phyloP scores from a whole-genome alignment of 2,329 filamentous ascomycete species.

The Chaetoscypha palmicola region DNA sequence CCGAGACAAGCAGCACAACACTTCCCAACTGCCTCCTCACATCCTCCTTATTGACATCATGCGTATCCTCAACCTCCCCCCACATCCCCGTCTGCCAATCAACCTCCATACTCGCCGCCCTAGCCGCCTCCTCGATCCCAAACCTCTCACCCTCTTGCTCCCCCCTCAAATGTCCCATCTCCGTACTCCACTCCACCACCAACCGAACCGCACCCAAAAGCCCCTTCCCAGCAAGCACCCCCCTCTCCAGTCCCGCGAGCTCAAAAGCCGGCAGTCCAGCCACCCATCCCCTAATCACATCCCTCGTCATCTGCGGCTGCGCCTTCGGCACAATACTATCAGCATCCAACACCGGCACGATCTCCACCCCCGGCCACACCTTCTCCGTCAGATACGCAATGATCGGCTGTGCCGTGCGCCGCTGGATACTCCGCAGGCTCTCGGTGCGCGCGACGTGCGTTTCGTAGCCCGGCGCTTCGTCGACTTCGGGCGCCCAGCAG shows the following conservation, averaged over 20 bases:
- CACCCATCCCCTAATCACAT: slow-evolving; percentile 74
- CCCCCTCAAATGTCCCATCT: slow-evolving; percentile 46
- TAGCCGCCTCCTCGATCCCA: slow-evolving; percentile 75
- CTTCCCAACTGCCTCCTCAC: slow-evolving; percentile 81
- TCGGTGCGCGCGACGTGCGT: slow-evolving; percentile 41
- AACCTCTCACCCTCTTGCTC: slow-evolving; percentile 43
- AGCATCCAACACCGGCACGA: slow-evolving; percentile 73
- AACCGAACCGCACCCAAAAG: slow-evolving; percentile 70
- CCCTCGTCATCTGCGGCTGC: slow-evolving; percentile 68
- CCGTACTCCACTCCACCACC: slow-evolving; percentile 81
- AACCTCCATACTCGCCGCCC: slow-evolving; percentile 75
- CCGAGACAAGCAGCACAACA: slow-evolving; percentile 72
- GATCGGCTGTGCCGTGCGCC: slow-evolving; percentile 60
- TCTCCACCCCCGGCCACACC: slow-evolving; percentile 78
- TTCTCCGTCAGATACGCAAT: slow-evolving; percentile 62
- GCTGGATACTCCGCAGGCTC: slow-evolving; percentile 66
- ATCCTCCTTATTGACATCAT: slow-evolving; percentile 93
- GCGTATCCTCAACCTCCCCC: slow-evolving; percentile 94
- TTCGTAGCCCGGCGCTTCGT: slow-evolving; percentile 40
- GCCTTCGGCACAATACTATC: slow-evolving; percentile 67
- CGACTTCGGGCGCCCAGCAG: slow-evolving; percentile 66
- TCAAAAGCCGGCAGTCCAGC: slow-evolving; percentile 67
- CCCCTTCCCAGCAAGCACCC: slow-evolving; percentile 79
- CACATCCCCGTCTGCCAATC: slow-evolving; percentile 84
- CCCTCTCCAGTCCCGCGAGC: slow-evolving; percentile 79